Evolutionary conservation across 2,329 filamentous ascomycete genomes (phyloP).

Genomic region (Diplodia seriata): DNA sequence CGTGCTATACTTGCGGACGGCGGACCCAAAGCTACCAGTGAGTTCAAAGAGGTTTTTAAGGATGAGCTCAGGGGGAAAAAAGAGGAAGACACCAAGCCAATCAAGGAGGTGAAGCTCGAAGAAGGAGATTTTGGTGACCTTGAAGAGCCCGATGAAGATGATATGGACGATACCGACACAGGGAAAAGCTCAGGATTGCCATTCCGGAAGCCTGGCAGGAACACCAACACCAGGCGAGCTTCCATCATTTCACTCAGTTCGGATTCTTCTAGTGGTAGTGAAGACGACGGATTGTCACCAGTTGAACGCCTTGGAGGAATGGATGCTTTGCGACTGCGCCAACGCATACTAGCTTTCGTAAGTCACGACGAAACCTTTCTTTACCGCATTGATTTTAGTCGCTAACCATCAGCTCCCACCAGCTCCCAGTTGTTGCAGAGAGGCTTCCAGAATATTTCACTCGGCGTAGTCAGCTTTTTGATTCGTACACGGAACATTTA

Average conservation of each 20-base stretch:
- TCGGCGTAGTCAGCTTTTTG: slow-evolving; percentile 63
- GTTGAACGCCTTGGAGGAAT: slow-evolving; percentile 47
- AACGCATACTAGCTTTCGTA: slow-evolving; percentile 67
- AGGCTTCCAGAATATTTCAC: slow-evolving; percentile 55
- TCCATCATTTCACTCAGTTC: slow-evolving; percentile 26
- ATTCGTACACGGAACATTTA: slow-evolving; percentile 63
- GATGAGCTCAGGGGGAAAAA: slow-evolving; percentile 64
- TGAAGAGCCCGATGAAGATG: slow-evolving; percentile 32
- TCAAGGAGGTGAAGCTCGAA: slow-evolving; percentile 27
- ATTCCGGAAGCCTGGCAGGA: neutral
- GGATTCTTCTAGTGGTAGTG: neutral
- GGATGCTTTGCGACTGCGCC: slow-evolving; percentile 67
- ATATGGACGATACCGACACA: slow-evolving; percentile 26
- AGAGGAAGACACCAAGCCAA: slow-evolving; percentile 38
- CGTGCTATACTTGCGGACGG: slow-evolving; percentile 74
- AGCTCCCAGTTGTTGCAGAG: slow-evolving; percentile 42
- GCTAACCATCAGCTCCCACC: neutral
- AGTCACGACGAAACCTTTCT: slow-evolving; percentile 35
- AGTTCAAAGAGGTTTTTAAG: slow-evolving; percentile 71
- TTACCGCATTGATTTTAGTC: neutral
- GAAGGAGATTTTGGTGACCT: slow-evolving; percentile 31
- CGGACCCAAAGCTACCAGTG: slow-evolving; percentile 55
- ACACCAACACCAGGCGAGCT: neutral
- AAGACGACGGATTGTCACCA: slow-evolving; percentile 34
- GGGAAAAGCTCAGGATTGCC: neutral